Conservation (phyloP, 306 rosid genomes). For the Vigna mungo region DNA sequence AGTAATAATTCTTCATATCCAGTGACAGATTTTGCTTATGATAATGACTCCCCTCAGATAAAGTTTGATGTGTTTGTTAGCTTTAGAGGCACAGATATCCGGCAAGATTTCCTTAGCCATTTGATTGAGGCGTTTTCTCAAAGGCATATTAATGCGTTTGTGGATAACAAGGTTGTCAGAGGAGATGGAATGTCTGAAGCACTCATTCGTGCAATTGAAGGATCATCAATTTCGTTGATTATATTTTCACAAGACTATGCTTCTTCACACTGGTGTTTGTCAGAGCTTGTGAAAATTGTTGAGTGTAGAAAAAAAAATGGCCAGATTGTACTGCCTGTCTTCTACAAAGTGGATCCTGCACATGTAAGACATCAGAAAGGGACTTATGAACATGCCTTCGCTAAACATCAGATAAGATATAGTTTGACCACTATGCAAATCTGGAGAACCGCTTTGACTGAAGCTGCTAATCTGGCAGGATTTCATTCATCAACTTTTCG, state of each 20-base stretch:
- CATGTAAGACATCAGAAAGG: slow-evolving; percentile 37
- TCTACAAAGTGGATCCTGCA: slow-evolving; percentile 31
- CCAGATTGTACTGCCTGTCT: slow-evolving; percentile 16
- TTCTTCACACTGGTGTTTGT: slow-evolving; percentile 38
- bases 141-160: background rate
- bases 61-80: slow-evolving; percentile 35
- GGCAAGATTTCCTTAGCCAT: slow-evolving; percentile 19
- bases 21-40: background rate
- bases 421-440: background rate
- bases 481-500: slow-evolving; percentile 26
- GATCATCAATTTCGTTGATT: slow-evolving; percentile 14
- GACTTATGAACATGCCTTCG: slow-evolving; percentile 21
- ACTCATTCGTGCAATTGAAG: slow-evolving; percentile 29
- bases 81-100: slow-evolving; percentile 34
- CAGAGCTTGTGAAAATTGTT: slow-evolving; percentile 36
- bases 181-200: slow-evolving; percentile 5
- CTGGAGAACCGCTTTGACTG: slow-evolving; percentile 41
- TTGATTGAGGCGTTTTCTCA: slow-evolving; percentile 1
- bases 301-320: slow-evolving; percentile 17
- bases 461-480: slow-evolving; percentile 28
- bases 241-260: slow-evolving; percentile 37
- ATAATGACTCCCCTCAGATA: background rate
- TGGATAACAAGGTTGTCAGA: background rate
- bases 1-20: background rate
- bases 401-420: slow-evolving; percentile 7